Evolutionary conservation across 2,329 filamentous ascomycete genomes (phyloP).

Genomic region (Fusarium albosuccineum): DNA sequence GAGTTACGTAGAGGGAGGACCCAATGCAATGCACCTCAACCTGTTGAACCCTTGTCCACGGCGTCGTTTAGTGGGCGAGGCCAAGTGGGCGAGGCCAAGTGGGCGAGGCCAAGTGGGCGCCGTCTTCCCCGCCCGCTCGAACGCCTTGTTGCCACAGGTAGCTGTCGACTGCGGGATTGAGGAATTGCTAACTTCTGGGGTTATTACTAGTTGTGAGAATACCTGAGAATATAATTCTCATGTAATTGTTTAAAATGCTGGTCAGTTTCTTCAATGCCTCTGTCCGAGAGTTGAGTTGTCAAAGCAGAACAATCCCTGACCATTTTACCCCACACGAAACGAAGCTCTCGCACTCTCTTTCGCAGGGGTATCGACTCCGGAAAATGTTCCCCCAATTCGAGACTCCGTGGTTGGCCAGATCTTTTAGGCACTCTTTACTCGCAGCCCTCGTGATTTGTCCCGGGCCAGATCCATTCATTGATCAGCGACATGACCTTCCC

Average conservation of each 20-base stretch:
- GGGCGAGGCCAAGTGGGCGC: conserved; percentile 3
- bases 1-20: conserved; percentile 35
- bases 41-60: conserved; percentile 24
- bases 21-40: conserved; percentile 19
- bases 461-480: conserved; percentile 6
- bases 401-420: conserved; percentile 35
- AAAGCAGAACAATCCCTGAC: too few relatives aligned
- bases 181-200: too few relatives aligned
- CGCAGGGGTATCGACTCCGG: background rate
- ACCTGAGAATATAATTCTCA: too few relatives aligned
- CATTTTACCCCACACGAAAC: background rate
- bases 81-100: conserved; percentile 5
- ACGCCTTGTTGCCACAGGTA: background rate
- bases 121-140: conserved; percentile 24
- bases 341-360: background rate
- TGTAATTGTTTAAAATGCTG: too few relatives aligned
- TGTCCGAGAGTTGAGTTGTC: too few relatives aligned
- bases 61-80: conserved; percentile 14
- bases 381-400: conserved; percentile 22
- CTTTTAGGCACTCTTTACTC: conserved; percentile 26
- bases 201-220: too few relatives aligned
- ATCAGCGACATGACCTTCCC: conserved; percentile 6
- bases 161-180: background rate
- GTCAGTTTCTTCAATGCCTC: too few relatives aligned
- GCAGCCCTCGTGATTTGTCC: conserved; percentile 34